phyloP scores from a whole-genome alignment of 441 rosid species.

The Erodium chrysanthum region DNA sequence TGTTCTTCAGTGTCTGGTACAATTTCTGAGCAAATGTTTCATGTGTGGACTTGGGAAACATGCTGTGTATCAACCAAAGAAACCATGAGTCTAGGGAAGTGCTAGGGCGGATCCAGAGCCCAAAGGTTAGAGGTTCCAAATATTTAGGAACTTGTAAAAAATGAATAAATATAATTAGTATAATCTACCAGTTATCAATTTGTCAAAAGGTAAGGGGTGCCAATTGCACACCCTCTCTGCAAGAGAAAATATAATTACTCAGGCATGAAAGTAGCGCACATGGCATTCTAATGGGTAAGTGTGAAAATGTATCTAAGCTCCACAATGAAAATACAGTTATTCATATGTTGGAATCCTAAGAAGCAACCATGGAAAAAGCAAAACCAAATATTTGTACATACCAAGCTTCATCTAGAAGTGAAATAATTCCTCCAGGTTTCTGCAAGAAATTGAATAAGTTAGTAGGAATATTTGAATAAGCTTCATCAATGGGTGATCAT shows the following conservation, averaged over 20 bases:
- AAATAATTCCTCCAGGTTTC: constrained; percentile 99
- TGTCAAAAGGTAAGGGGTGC: too few relatives aligned
- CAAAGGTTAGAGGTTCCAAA: background rate
- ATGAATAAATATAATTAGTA: too few relatives aligned
- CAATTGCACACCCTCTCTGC: too few relatives aligned
- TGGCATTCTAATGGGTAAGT: background rate
- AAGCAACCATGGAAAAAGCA: constrained; percentile 16
- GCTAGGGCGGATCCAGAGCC: background rate
- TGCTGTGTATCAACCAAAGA: constrained; percentile 44
- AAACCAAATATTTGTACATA: constrained; percentile 24
- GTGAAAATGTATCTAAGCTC: background rate
- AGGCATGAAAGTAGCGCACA: constrained; percentile 4
- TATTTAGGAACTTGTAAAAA: background rate
- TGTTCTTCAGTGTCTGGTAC: constrained; percentile 90
- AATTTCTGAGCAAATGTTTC: constrained; percentile 99
- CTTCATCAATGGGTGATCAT: constrained; percentile 4
- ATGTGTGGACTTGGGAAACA: constrained; percentile 99
- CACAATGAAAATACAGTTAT: background rate
- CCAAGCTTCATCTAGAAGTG: constrained; percentile 99
- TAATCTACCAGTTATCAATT: too few relatives aligned
- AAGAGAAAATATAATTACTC: too few relatives aligned
- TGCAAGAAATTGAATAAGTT: constrained; percentile 35
- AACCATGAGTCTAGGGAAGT: constrained; percentile 19
- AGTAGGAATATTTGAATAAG: constrained; percentile 1
- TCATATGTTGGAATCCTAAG: background rate